A percentile compares a stretch with the other conserved stretches of the same genome.
Evolutionary conservation across 2,329 filamentous ascomycete genomes (phyloP).

Genomic region (Rhinocladiella mackenziei): DNA sequence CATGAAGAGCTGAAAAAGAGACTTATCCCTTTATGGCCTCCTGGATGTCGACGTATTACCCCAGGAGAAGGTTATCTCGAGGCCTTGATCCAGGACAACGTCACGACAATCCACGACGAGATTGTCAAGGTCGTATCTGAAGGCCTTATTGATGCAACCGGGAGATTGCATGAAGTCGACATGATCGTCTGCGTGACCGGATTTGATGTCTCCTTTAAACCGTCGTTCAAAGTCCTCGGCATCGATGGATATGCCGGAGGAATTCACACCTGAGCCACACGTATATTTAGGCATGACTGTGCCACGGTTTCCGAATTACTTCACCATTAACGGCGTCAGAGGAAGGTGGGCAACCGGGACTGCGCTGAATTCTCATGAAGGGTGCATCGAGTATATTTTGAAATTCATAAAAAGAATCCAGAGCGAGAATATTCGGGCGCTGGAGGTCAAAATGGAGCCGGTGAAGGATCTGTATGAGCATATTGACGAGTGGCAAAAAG

Average conservation of each 20-base stretch:
- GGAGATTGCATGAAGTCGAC: slow-evolving; percentile 39
- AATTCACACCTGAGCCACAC: slow-evolving; percentile 4
- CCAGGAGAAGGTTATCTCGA: slow-evolving; percentile 52
- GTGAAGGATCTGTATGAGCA: slow-evolving; percentile 13
- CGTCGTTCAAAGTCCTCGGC: slow-evolving; percentile 12
- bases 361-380: slow-evolving; percentile 7
- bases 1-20: slow-evolving; percentile 42
- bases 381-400: slow-evolving; percentile 10
- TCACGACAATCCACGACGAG: slow-evolving; percentile 30
- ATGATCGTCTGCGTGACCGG: slow-evolving; percentile 43
- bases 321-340: slow-evolving; percentile 8
- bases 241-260: slow-evolving; percentile 6
- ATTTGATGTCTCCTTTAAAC: slow-evolving; percentile 34
- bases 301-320: slow-evolving; percentile 19
- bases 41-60: slow-evolving; percentile 47
- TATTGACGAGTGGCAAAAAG: slow-evolving; percentile 12
- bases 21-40: slow-evolving; percentile 25
- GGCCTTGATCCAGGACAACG: slow-evolving; percentile 38
- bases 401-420: slow-evolving; percentile 14
- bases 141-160: slow-evolving; percentile 40
- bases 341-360: slow-evolving; percentile 8
- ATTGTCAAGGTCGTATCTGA: slow-evolving; percentile 40
- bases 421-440: slow-evolving; percentile 7
- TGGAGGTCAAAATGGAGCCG: slow-evolving; percentile 7
- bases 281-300: slow-evolving; percentile 8